These are phyloP conservation scores for Coniferiporia sulphurascens DNA, from an alignment of 1,284 basidiomycete species.

Conservation along the genomic window DNA sequence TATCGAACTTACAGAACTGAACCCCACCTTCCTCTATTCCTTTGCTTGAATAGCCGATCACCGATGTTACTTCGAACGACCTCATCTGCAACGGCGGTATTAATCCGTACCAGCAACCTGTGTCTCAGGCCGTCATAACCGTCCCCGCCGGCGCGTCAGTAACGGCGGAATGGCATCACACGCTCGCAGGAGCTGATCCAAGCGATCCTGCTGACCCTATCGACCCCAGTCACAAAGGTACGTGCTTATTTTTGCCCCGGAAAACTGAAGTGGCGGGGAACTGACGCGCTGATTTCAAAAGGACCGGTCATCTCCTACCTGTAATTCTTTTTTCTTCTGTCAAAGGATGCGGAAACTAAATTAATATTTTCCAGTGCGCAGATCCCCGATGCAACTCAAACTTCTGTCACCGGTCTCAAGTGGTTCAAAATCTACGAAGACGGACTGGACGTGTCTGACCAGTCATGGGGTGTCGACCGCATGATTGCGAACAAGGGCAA, in stretches of 20 bases:
- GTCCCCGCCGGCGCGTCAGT: slow-evolving; percentile 47
- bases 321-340: slow-evolving; percentile 28
- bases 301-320: slow-evolving; percentile 52
- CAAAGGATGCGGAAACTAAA: too few species aligned
- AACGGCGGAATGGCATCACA: slow-evolving; percentile 52
- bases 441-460: slow-evolving; percentile 31
- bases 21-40: not conserved
- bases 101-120: slow-evolving; percentile 51
- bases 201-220: slow-evolving; percentile 46
- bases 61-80: slow-evolving; percentile 50
- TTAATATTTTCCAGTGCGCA: slow-evolving; percentile 33
- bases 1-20: not conserved
- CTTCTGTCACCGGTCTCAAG: slow-evolving; percentile 25
- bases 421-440: slow-evolving; percentile 41
- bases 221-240: slow-evolving; percentile 45
- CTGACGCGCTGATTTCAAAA: not conserved
- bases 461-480: slow-evolving; percentile 44
- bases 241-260: not conserved
- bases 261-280: not conserved
- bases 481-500: slow-evolving; percentile 50
- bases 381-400: slow-evolving; percentile 40
- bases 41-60: slow-evolving; percentile 39
- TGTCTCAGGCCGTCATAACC: slow-evolving; percentile 45
- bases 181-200: slow-evolving; percentile 39
- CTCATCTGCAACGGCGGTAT: slow-evolving; percentile 58